Evolutionary conservation across 805 yeast genomes (phyloP).

Genomic region (Ogataea populi-albae): DNA sequence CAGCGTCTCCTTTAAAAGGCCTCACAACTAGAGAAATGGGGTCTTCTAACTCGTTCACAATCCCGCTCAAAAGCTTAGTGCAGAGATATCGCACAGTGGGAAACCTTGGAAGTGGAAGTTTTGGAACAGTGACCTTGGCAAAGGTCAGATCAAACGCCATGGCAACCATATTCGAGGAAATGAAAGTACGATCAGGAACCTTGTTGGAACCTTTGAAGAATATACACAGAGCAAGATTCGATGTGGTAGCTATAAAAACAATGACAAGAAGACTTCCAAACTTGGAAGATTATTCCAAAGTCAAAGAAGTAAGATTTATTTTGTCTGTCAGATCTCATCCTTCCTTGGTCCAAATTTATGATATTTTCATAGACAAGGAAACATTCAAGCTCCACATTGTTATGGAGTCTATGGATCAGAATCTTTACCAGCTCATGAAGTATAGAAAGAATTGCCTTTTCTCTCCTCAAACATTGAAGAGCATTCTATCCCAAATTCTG

Average conservation of each 20-base stretch:
- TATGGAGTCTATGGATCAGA: conserved; percentile 87
- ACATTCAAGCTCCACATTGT: conserved; percentile 67
- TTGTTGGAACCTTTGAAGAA: conserved; percentile 44
- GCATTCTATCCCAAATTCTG: conserved; percentile 68
- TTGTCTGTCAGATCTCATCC: conserved; percentile 67
- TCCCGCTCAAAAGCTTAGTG: conserved; percentile 42
- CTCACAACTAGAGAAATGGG: conserved; percentile 5
- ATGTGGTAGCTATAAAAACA: conserved; percentile 75
- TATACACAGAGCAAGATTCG: conserved; percentile 15
- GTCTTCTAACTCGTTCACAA: conserved; percentile 5
- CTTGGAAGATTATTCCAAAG: conserved; percentile 54
- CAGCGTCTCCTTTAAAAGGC: conserved; percentile 8
- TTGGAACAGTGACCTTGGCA: conserved; percentile 69
- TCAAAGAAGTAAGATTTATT: conserved; percentile 68
- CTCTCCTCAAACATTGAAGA: conserved; percentile 56
- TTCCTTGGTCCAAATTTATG: conserved; percentile 70
- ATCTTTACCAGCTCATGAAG: conserved; percentile 72
- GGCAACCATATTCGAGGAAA: conserved; percentile 14
- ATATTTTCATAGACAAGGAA: conserved; percentile 68
- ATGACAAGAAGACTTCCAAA: conserved; percentile 56
- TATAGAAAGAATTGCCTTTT: conserved; percentile 53
- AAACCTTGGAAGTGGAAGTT: conserved; percentile 69
- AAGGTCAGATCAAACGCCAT: conserved; percentile 36
- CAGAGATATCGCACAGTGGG: conserved; percentile 49
- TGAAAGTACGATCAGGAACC: conserved; percentile 39